Base-by-base conservation (phyloP, 805 yeast genomes). In the Yamadazyma phyllophila region DNA sequence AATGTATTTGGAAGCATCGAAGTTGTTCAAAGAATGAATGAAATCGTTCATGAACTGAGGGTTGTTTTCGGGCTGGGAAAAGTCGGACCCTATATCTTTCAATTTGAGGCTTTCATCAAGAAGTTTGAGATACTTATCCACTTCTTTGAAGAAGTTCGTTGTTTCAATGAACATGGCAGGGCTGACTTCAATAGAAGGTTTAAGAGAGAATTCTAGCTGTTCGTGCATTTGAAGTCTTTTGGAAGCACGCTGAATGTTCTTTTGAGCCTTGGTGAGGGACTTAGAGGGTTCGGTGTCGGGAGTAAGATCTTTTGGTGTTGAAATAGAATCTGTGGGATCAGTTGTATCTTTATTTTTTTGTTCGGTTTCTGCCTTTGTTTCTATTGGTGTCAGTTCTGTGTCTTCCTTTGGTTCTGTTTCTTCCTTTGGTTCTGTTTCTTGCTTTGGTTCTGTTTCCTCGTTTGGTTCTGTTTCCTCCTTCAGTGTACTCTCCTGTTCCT, bases 151-250 rank as follows among this genome's bases (percentile, higher is more conserved):
- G 26, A 51, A 47, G 7, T 16, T 1, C 8, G 46, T 37, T 1
- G 55, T 49, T 40, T 49, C 55, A 8, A 10, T 32, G 31, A 51
- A 49, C 49, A 51, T 47, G 16, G 29, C 32, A 2, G 39, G 33
- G 5, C 45, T 37, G 5, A 51, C 36, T 7, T 26, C 35, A 6
- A 49, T 31, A 26, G 38, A 42, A 2, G 55, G 53, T 8, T 39
- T 27, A 2, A 20, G 42, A 5, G 48, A 44, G 3, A 20, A 30
- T 7, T 41, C 33, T 5, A 46, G 37, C 14, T 43, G 35, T 9
- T 51, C 55, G 16, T 37, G 27, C 26, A 46, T 46, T 30, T 51
- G 55, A 7, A 51, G 44, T 27, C 55, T 41, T 36, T 49, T 51
- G 14, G 55, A 51, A 1, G 50, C 49, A 17, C 55, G 31, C 34